A percentile compares a stretch with the other conserved stretches of the same genome.
phyloP scores from a whole-genome alignment of 441 rosid genomes.

The Adansonia rubrostipa region DNA sequence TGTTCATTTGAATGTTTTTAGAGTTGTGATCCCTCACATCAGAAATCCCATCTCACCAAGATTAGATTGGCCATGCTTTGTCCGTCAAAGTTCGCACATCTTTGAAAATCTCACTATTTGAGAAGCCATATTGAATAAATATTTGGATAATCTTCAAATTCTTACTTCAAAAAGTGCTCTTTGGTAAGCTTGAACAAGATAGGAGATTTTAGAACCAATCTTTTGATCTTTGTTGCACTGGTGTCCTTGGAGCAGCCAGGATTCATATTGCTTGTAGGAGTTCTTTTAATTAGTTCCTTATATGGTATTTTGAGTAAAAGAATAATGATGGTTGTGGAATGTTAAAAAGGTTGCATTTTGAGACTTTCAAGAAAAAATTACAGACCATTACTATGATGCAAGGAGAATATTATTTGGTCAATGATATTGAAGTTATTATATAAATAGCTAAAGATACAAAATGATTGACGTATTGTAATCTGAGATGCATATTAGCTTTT shows the following conservation, averaged over 20 bases:
- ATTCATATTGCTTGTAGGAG: background rate
- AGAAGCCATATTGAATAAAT: background rate
- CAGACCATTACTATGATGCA: background rate
- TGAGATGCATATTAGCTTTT: background rate
- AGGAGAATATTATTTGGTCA: background rate
- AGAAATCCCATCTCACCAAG: background rate
- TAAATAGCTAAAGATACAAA: constrained; percentile 2
- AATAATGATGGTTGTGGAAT: background rate
- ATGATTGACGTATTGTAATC: background rate
- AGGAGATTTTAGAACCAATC: background rate
- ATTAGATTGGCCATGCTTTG: constrained; percentile 8
- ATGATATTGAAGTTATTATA: background rate
- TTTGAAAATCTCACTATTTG: background rate
- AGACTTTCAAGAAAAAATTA: background rate
- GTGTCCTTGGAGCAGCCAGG: background rate
- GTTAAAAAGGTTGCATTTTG: background rate
- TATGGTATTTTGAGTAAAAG: background rate
- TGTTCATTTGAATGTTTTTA: background rate
- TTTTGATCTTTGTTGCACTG: background rate
- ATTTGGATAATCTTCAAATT: background rate
- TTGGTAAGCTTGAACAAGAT: background rate
- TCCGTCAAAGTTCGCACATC: background rate
- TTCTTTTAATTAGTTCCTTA: background rate
- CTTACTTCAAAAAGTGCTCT: background rate
- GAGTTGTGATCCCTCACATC: background rate